Percentiles rank a stretch among this genome's conserved stretches.
phyloP scores from a whole-genome alignment of 2,329 filamentous ascomycete species.

The Aspergillus versicolor region DNA sequence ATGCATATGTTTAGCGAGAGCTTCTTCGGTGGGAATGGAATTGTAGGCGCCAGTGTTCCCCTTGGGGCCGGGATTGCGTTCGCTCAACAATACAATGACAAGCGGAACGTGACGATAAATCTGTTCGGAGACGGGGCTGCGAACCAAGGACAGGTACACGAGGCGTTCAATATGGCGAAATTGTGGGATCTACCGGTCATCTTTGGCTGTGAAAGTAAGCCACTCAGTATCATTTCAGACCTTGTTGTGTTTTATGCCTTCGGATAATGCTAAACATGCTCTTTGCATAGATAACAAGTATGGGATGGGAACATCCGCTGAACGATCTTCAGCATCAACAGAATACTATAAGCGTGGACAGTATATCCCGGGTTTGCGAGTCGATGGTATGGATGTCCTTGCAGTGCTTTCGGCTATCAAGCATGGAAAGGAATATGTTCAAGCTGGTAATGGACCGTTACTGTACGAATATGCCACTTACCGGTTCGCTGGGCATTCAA shows the following conservation, averaged over 20 bases:
- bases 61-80: conserved; percentile 93
- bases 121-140: conserved; percentile 94
- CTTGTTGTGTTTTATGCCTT: neutral
- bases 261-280: conserved; percentile 5
- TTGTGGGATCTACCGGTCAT: conserved; percentile 92
- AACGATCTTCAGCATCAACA: conserved; percentile 85
- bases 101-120: conserved; percentile 78
- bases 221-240: conserved; percentile 36
- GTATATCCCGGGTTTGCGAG: conserved; percentile 96
- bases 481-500: conserved; percentile 96
- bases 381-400: conserved; percentile 98
- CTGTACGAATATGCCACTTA: conserved; percentile 98
- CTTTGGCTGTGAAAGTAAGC: conserved; percentile 94
- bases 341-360: conserved; percentile 99
- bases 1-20: conserved; percentile 99
- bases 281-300: conserved; percentile 85
- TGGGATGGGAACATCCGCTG: conserved; percentile 94
- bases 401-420: conserved; percentile 90
- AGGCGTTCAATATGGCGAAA: conserved; percentile 99
- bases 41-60: conserved; percentile 94
- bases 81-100: conserved; percentile 84
- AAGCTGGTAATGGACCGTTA: conserved; percentile 78
- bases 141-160: conserved; percentile 98
- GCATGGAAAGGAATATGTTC: conserved; percentile 83
- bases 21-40: conserved; percentile 97